Base-by-base conservation (phyloP, 106 monocot genomes). In the Xerophyta viscosa region DNA sequence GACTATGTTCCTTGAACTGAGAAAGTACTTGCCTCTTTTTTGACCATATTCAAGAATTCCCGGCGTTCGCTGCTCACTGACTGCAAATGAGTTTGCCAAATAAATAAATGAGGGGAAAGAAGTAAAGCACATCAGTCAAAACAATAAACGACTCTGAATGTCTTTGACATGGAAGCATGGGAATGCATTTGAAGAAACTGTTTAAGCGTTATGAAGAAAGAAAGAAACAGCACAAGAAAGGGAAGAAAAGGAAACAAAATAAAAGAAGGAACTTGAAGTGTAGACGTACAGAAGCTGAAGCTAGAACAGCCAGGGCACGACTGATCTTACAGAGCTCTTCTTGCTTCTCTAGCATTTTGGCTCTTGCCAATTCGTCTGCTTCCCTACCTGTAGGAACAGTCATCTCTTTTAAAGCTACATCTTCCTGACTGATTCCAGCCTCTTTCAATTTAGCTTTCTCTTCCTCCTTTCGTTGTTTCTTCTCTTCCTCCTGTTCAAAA, bases 261-360 rank as follows among this genome's bases (percentile, higher is more conserved):
- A n/a, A n/a, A n/a, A n/a, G n/a, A n/a, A n/a, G 11, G 29, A 61
- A 39, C 28, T 37, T 11, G 11, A 33, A 33, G 11, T 33, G 33
- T 6, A 33, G 11, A 18, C 65, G 58, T 85, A 91, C 91, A 36
- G 91, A 91, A 33, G 86, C 85, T 47, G 96, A 96, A 45, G 96
- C 81, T 6, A 96, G 71, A 45, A 96, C 82, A 69, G 96, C 64
- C 44, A 96, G 50, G 50, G 89, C 96, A 31, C 78, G 85, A 39
- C 96, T 89, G 49, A 96, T 69, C 49, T 89, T 73, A 53, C 96
- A 96, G 27, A 89, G 68, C 26, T 85, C 30, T 66, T 96, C 88
- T 26, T 74, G 64, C 39, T 82, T 96, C n/a, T 76, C 79, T 6
- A 68, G 39, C 37, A 41, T 50, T 70, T 82, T 77, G 21, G 49